phyloP scores from a whole-genome alignment of 73 alveolate genomes.

The Paramecium pentaurelia region DNA sequence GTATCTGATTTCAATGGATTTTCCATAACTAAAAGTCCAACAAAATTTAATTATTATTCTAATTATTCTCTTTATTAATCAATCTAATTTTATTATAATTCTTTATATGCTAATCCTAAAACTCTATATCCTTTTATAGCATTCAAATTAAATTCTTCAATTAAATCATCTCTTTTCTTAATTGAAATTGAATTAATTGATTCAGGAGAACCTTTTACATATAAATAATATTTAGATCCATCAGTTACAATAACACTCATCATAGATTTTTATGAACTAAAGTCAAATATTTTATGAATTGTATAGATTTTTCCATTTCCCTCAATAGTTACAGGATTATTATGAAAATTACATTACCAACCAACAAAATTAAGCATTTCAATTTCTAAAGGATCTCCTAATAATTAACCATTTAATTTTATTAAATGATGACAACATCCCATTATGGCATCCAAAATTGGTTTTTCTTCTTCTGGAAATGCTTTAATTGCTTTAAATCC shows the following conservation, averaged over 20 bases:
- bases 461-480: neutral
- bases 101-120: neutral
- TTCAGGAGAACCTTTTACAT: conserved; percentile 58
- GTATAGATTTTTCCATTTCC: neutral
- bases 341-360: neutral
- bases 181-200: neutral
- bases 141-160: neutral
- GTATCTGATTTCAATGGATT: conserved; percentile 55
- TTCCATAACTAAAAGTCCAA: conserved; percentile 47
- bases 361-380: conserved; percentile 30
- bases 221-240: conserved; percentile 38
- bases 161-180: neutral
- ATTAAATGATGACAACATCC: conserved; percentile 39
- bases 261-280: conserved; percentile 21
- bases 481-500: conserved; percentile 58
- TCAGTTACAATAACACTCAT: conserved; percentile 49
- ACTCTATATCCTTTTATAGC: conserved; percentile 47
- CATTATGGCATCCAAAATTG: neutral
- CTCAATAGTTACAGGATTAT: neutral
- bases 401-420: neutral
- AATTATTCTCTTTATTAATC: conserved; percentile 13
- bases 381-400: conserved; percentile 23
- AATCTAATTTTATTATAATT: neutral
- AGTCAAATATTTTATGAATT: conserved; percentile 35
- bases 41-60: conserved; percentile 3